A percentile compares a stretch with the other conserved stretches of the same genome.
These are phyloP conservation scores for Boletellus ananas DNA, from an alignment of 768 basidiomycete species.

Conservation along the genomic window DNA sequence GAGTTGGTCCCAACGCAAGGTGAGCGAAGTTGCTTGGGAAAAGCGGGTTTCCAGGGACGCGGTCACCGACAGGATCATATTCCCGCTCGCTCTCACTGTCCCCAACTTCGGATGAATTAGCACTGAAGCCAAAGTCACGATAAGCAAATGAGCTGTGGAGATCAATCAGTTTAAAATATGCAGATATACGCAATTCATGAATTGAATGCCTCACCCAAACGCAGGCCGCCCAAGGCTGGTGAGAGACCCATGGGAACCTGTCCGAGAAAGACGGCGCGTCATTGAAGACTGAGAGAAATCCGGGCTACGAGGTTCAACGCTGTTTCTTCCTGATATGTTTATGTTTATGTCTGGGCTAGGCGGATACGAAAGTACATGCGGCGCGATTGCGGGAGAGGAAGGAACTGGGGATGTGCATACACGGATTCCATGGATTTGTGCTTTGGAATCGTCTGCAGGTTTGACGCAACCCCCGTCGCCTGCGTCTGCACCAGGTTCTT, in stretches of 20 bases:
- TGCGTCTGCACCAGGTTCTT: conserved; percentile 24
- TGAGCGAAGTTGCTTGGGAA: conserved; percentile 81
- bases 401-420: conserved; percentile 46
- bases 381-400: conserved; percentile 21
- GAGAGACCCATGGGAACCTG: conserved; percentile 26
- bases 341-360: conserved; percentile 18
- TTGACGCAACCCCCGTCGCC: conserved; percentile 17
- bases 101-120: conserved; percentile 20
- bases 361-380: conserved; percentile 25
- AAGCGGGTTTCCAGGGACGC: conserved; percentile 68
- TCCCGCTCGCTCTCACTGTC: conserved; percentile 28
- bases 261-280: conserved; percentile 22
- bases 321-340: conserved; percentile 18
- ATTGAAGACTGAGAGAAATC: conserved; percentile 18
- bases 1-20: conserved; percentile 60
- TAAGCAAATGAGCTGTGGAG: conserved; percentile 11
- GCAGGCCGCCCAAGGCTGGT: conserved; percentile 26
- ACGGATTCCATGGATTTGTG: conserved; percentile 55
- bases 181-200: neutral
- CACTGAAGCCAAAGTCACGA: conserved; percentile 13
- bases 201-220: conserved; percentile 18
- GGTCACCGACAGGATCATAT: conserved; percentile 56
- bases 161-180: neutral
- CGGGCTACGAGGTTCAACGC: conserved; percentile 24
- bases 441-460: conserved; percentile 15